phyloP scores from a whole-genome alignment of 768 basidiomycete species.

The Scleroderma bovista region DNA sequence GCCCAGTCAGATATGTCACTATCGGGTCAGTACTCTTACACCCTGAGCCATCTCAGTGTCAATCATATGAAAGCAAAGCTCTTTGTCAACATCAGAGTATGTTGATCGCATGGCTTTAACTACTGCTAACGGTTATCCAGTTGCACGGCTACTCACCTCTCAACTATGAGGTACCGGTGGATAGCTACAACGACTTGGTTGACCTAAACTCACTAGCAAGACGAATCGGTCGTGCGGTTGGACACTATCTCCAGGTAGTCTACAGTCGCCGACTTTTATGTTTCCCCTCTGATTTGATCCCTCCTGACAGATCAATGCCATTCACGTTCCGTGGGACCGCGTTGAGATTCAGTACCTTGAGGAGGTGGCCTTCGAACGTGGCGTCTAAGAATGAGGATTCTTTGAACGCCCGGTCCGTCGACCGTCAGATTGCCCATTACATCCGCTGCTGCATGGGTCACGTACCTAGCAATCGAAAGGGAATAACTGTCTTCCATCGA shows the following conservation, averaged over 20 bases:
- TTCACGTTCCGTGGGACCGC: constrained; percentile 64
- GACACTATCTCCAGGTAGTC: constrained; percentile 70
- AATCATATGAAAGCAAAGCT: constrained; percentile 55
- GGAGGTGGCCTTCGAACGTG: constrained; percentile 60
- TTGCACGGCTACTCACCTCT: constrained; percentile 67
- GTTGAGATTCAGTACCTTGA: constrained; percentile 68
- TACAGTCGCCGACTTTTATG: constrained; percentile 4
- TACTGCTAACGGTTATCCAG: constrained; percentile 28
- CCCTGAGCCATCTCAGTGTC: constrained; percentile 59
- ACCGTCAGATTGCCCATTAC: constrained; percentile 1
- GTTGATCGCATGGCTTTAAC: constrained; percentile 16
- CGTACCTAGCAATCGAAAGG: too few species aligned
- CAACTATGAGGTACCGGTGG: constrained; percentile 71
- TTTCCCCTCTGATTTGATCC: constrained; percentile 6
- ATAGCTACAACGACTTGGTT: constrained; percentile 58
- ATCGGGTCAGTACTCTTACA: constrained; percentile 58
- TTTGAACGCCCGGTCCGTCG: constrained; percentile 11
- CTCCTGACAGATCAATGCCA: constrained; percentile 51
- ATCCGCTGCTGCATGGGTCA: constrained; percentile 1
- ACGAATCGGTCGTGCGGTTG: constrained; percentile 62
- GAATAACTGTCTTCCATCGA: too few species aligned
- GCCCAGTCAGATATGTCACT: constrained; percentile 60
- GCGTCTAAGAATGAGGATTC: constrained; percentile 54
- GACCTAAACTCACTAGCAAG: constrained; percentile 64
- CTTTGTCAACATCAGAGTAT: constrained; percentile 55